Percentiles rank a stretch among this genome's conserved stretches.
phyloP scores from a whole-genome alignment of 768 basidiomycete genomes.

The Strobilomyces echinocephalus region DNA sequence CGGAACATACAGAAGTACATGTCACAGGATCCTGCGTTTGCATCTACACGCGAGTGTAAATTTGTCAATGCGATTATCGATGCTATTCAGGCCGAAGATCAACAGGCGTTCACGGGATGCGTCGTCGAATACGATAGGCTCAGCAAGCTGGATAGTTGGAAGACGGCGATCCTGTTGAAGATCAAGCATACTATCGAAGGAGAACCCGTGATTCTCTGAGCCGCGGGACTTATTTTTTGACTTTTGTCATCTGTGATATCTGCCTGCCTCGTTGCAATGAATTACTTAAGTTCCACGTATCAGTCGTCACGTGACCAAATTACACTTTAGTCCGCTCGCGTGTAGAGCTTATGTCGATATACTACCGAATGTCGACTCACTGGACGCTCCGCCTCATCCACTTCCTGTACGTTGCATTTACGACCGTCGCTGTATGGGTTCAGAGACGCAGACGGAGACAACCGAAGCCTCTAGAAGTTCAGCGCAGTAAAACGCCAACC shows the following conservation, averaged over 20 bases:
- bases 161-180: slow-evolving; percentile 84
- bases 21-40: slow-evolving; percentile 80
- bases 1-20: slow-evolving; percentile 76
- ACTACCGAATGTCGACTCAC: slow-evolving; percentile 36
- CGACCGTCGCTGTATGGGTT: slow-evolving; percentile 39
- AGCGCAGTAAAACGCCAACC: slow-evolving; percentile 53
- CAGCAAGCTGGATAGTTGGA: slow-evolving; percentile 93
- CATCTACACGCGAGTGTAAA: slow-evolving; percentile 87
- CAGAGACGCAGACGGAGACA: slow-evolving; percentile 31
- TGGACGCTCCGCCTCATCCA: slow-evolving; percentile 55
- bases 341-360: too few species aligned
- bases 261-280: neutral
- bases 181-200: slow-evolving; percentile 78
- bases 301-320: slow-evolving; percentile 18
- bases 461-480: slow-evolving; percentile 48
- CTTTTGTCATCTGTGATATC: slow-evolving; percentile 1
- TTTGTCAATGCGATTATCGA: slow-evolving; percentile 76
- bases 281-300: slow-evolving; percentile 20
- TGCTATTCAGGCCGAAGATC: slow-evolving; percentile 67
- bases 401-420: slow-evolving; percentile 45
- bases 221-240: neutral
- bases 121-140: slow-evolving; percentile 92
- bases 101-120: slow-evolving; percentile 72
- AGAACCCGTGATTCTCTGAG: slow-evolving; percentile 38
- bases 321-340: too few species aligned